Conservation (phyloP, 2,329 filamentous ascomycete genomes). For the Magnaporthiopsis incrustans region DNA sequence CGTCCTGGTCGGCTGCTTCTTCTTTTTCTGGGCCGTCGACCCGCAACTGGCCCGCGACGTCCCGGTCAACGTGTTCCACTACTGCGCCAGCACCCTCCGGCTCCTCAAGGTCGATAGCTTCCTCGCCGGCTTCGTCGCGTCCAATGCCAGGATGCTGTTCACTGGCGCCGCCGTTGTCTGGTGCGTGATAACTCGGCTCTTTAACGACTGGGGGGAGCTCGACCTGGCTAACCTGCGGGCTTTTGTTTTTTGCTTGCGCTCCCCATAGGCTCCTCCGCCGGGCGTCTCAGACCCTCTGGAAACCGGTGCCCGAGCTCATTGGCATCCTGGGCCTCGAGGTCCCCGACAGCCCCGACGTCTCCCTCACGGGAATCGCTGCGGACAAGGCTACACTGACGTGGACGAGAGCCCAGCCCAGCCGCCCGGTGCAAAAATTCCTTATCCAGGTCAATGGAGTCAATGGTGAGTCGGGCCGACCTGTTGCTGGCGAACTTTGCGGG, state of each 20-base stretch:
- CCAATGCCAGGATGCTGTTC: slow-evolving; percentile 45
- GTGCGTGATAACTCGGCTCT: slow-evolving; percentile 22
- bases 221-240: slow-evolving; percentile 2
- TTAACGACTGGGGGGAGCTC: not conserved
- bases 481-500: no score
- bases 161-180: slow-evolving; percentile 45
- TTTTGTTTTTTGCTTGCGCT: slow-evolving; percentile 1
- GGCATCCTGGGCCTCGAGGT: slow-evolving; percentile 90
- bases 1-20: slow-evolving; percentile 28
- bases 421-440: slow-evolving; percentile 74
- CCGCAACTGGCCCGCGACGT: slow-evolving; percentile 30
- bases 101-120: slow-evolving; percentile 38
- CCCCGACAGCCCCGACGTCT: slow-evolving; percentile 80
- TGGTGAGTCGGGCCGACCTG: slow-evolving; percentile 45
- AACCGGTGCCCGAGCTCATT: slow-evolving; percentile 84
- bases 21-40: slow-evolving; percentile 34
- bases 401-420: slow-evolving; percentile 61
- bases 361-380: slow-evolving; percentile 78
- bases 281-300: slow-evolving; percentile 81
- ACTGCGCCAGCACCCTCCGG: slow-evolving; percentile 26
- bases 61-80: slow-evolving; percentile 25
- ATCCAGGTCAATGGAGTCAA: slow-evolving; percentile 92
- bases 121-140: slow-evolving; percentile 26
- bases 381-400: slow-evolving; percentile 87
- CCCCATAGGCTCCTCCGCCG: slow-evolving; percentile 67